Evolutionary conservation across 305 asterid genomes (phyloP).

Genomic region (Solanum chacoense): DNA sequence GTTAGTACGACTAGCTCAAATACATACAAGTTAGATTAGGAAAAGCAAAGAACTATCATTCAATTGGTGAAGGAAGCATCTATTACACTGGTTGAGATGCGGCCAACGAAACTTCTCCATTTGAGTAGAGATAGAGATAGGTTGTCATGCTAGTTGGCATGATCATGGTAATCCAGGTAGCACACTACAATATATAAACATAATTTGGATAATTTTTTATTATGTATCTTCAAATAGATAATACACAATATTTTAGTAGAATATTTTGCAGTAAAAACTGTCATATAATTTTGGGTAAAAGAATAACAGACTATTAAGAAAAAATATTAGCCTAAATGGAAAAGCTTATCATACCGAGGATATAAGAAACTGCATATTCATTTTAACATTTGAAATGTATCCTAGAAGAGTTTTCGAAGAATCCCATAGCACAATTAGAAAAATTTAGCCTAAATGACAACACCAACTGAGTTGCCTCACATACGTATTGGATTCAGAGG

Average conservation of each 20-base stretch:
- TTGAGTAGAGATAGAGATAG: constrained; percentile 87
- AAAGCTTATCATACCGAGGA: background rate
- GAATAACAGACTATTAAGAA: background rate
- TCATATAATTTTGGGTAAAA: background rate
- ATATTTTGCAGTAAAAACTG: background rate
- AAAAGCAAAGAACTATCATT: background rate
- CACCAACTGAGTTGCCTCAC: background rate
- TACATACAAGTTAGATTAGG: background rate
- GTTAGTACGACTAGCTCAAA: background rate
- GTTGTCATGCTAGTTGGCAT: constrained; percentile 96
- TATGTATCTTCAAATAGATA: background rate
- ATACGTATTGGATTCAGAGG: background rate
- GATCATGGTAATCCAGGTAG: constrained; percentile 89
- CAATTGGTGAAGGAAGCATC: constrained; percentile 58
- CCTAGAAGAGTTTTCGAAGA: background rate
- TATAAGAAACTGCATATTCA: background rate
- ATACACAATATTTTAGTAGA: background rate
- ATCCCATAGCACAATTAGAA: background rate
- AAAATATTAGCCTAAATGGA: background rate
- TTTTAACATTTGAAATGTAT: background rate
- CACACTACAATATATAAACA: constrained; percentile 49
- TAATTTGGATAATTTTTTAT: background rate
- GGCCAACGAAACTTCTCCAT: constrained; percentile 86
- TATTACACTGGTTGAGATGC: constrained; percentile 99
- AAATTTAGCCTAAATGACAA: background rate